Evolutionary conservation across 192 early-diverging fungal species (phyloP).

Genomic region (Glomus cerebriforme): DNA sequence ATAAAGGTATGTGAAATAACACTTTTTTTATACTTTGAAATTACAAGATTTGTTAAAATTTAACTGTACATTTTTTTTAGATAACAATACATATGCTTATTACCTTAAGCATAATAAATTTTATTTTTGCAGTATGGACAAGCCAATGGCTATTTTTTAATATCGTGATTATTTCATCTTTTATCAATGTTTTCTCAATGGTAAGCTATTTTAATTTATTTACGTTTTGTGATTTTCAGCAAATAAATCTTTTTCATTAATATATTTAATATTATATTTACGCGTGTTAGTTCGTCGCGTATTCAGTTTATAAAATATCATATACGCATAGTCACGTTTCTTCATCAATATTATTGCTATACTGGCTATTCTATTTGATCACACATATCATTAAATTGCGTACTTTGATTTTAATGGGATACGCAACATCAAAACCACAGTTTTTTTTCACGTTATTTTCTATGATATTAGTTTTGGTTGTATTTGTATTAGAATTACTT

Average conservation of each 20-base stretch:
- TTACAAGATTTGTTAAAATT: neutral
- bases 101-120: constrained; percentile 11
- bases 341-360: constrained; percentile 60
- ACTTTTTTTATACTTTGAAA: too few relatives aligned
- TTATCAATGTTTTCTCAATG: constrained; percentile 34
- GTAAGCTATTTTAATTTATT: constrained; percentile 28
- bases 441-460: neutral
- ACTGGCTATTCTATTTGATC: constrained; percentile 54
- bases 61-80: constrained; percentile 6
- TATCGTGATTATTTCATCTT: constrained; percentile 31
- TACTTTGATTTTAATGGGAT: constrained; percentile 33
- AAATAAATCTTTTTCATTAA: neutral
- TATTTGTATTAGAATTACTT: constrained; percentile 26
- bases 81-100: constrained; percentile 29
- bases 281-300: constrained; percentile 33
- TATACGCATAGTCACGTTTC: constrained; percentile 42
- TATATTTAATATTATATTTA: neutral
- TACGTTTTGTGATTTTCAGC: neutral
- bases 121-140: neutral
- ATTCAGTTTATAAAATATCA: constrained; percentile 36
- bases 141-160: constrained; percentile 22
- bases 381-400: constrained; percentile 45
- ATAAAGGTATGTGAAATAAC: neutral
- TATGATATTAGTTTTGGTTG: constrained; percentile 26
- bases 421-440: neutral